phyloP scores from a whole-genome alignment of 2,329 filamentous ascomycete genomes.

The Colletotrichum sp. region DNA sequence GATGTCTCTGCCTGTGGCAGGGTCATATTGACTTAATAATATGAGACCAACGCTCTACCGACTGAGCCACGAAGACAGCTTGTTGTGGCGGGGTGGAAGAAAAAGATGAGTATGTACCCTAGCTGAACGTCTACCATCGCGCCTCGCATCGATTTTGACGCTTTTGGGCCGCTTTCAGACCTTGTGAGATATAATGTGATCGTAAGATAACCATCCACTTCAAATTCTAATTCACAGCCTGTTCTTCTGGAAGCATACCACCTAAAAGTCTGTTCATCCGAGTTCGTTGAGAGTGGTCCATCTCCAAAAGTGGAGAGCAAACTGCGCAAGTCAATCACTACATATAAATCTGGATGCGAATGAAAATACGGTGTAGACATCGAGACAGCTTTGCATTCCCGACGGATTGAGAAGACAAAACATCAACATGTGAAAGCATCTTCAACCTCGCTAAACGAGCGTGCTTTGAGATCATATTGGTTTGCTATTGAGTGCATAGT shows the following conservation, averaged over 20 bases:
- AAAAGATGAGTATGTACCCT: background rate
- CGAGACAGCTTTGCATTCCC: background rate
- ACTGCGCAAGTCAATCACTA: background rate
- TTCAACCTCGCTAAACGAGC: background rate
- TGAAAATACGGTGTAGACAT: background rate
- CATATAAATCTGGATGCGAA: too few species aligned
- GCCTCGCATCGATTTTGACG: too few species aligned
- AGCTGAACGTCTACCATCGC: accelerated
- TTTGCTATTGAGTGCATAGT: background rate
- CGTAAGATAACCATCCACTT: too few species aligned
- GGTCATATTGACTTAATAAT: conserved; percentile 1
- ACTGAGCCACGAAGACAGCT: conserved; percentile 13
- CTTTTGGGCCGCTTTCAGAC: too few species aligned
- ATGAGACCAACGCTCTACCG: conserved; percentile 22
- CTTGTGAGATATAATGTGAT: too few species aligned
- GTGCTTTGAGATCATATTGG: background rate
- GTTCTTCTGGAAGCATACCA: too few species aligned
- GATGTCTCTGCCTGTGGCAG: background rate
- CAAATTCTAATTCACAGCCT: too few species aligned
- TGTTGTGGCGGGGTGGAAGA: background rate
- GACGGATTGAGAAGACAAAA: background rate
- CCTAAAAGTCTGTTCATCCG: background rate
- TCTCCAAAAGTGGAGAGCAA: background rate
- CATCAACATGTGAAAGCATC: background rate
- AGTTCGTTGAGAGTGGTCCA: background rate